phyloP scores from a whole-genome alignment of 2,329 filamentous ascomycete genomes.

The Botrytis sinoallii region DNA sequence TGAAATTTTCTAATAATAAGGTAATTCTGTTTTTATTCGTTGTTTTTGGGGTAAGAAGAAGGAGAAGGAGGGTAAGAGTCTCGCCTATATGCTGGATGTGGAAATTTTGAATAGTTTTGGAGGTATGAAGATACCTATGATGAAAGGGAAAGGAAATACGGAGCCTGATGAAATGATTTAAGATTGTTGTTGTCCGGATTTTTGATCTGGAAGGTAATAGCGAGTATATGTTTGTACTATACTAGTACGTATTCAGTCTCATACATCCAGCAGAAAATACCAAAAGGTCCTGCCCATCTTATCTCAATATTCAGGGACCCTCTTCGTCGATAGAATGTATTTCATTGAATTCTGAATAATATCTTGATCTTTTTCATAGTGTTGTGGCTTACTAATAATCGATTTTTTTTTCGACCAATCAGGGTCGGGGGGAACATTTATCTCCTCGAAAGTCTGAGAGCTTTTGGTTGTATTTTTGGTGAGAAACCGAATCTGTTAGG shows the following conservation, averaged over 20 bases:
- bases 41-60: background rate
- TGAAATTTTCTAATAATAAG: background rate
- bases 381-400: no score
- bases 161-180: background rate
- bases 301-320: no score
- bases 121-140: background rate
- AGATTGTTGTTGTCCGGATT: rapidly evolving
- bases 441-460: no score
- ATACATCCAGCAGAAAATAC: background rate
- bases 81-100: background rate
- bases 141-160: background rate
- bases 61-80: background rate
- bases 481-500: no score
- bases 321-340: no score
- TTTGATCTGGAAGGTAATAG: background rate
- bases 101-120: background rate
- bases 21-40: background rate
- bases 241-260: background rate
- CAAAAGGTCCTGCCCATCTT: background rate
- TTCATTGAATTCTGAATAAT: no score
- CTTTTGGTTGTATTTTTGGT: no score
- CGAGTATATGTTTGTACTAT: background rate
- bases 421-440: no score
- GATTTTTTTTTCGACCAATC: no score
- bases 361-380: no score